Evolutionary conservation across 306 rosid genomes (phyloP).

Genomic region (Clitoria ternatea): DNA sequence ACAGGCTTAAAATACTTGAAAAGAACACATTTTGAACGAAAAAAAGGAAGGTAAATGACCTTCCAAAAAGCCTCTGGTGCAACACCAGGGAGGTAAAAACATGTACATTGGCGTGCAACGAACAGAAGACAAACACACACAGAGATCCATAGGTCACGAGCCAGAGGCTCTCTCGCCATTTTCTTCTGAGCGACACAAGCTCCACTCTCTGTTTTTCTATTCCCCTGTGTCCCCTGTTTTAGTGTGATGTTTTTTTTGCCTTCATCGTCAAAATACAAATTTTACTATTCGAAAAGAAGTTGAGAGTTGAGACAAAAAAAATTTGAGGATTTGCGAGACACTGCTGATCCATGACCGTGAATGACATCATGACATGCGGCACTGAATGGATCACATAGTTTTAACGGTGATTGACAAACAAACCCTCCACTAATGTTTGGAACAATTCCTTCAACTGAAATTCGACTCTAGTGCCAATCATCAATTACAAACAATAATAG

Average conservation of each 20-base stretch:
- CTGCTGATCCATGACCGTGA: conserved; percentile 6
- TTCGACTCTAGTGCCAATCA: neutral
- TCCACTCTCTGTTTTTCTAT: conserved; percentile 17
- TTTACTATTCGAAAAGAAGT: neutral
- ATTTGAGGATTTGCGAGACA: conserved; percentile 29
- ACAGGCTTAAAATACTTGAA: neutral
- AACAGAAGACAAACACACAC: conserved; percentile 39
- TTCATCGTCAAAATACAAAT: neutral
- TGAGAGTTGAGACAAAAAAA: conserved; percentile 13
- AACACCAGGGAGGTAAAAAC: conserved; percentile 83
- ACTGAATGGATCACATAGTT: conserved; percentile 4
- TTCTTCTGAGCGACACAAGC: conserved; percentile 20
- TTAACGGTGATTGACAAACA: neutral
- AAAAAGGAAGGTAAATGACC: conserved; percentile 1
- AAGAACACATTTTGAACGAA: neutral
- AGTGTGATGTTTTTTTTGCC: neutral
- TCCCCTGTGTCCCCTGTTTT: neutral
- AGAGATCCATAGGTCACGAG: conserved; percentile 55
- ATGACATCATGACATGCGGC: neutral
- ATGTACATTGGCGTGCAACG: conserved; percentile 33
- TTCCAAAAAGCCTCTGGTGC: conserved; percentile 68
- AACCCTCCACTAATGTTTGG: neutral
- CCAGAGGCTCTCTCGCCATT: conserved; percentile 72
- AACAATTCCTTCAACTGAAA: neutral
- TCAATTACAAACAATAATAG: neutral